Evolutionary conservation across 1,284 basidiomycete species (phyloP), one percentile per base, ranked within the genome.

Genomic region (Trametes versicolor): DNA sequence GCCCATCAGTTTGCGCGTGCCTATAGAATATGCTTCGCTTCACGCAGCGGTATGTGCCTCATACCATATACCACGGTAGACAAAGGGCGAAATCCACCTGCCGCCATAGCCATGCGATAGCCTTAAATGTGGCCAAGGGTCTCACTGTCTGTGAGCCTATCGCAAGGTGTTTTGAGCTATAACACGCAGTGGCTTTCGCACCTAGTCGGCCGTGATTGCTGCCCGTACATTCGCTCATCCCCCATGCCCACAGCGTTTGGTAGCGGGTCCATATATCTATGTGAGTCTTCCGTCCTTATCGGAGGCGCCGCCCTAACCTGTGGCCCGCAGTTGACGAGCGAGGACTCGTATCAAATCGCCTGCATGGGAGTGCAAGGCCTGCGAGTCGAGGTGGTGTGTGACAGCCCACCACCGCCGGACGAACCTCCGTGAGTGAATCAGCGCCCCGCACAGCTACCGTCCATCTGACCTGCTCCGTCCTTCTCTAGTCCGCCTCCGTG

Each of bases 271-370:
- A 36, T 93, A 90, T 73, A 91, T 94, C 69, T 94, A 92, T 77
- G 92, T 92, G 74, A 63, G 87, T 77, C 32, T 64, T 66, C 27
- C 48, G 27, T 41, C 50, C 53, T 50, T 27, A 43, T 41, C 21
- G 50, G 13, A 58, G n/a, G 37, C 37, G 9, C 50, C 17, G 64
- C 58, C 56, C 62, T 66, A 49, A 68, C 64, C 25, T 36, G 37
- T 58, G 65, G 58, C 69, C 9, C 60, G 21, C 70, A 93, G 92
- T 79, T 94, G 65, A 91, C 89, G 10, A 85, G 88, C 60, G 92
- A 94, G 74, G 92, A 93, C 71, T 93, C 93, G 3, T 94, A 87
- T 76, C 90, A 93, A 80, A 93, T 94, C 66, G 92, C 92, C 32
- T 85, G 86, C 54, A 87, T 89, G 82, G 89, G 89, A 58, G 88